Evolutionary conservation across 768 basidiomycete genomes (phyloP).

Genomic region (Pleurotus cornucopiae): DNA sequence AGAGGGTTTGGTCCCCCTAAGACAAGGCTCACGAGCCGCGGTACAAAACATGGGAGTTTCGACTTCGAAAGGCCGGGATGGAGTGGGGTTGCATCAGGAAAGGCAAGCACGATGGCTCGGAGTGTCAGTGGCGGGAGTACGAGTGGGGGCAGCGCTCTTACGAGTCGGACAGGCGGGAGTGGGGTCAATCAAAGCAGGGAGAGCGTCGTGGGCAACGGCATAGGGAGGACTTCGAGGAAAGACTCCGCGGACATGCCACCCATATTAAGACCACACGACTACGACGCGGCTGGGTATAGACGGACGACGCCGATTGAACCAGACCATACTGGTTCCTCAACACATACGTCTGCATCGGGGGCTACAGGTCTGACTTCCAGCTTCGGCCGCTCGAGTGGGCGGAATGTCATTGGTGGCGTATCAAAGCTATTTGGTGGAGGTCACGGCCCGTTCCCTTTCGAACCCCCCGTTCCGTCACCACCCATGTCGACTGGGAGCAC

Average conservation of each 20-base stretch:
- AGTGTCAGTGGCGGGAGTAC: conserved; percentile 27
- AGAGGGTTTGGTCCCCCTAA: neutral
- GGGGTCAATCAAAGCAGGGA: conserved; percentile 6
- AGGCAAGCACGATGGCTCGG: conserved; percentile 29
- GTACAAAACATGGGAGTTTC: conserved; percentile 67
- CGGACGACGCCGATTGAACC: conserved; percentile 5
- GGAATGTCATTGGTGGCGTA: conserved; percentile 27
- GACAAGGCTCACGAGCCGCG: conserved; percentile 21
- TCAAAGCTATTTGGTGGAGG: conserved; percentile 31
- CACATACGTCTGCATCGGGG: conserved; percentile 10
- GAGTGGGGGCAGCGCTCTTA: conserved; percentile 19
- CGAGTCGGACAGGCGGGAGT: conserved; percentile 6
- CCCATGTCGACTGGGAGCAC: conserved; percentile 24
- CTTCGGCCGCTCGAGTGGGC: conserved; percentile 51
- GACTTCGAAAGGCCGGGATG: conserved; percentile 71
- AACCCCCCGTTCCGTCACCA: conserved; percentile 58
- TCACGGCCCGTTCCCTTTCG: conserved; percentile 65
- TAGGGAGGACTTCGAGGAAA: neutral
- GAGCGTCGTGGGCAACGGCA: conserved; percentile 10
- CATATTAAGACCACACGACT: neutral
- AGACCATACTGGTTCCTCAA: conserved; percentile 2
- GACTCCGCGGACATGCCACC: neutral
- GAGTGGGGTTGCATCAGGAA: conserved; percentile 41
- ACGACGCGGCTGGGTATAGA: neutral
- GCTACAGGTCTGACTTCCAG: conserved; percentile 46